Percentiles rank a stretch among this genome's conserved stretches.
These are phyloP conservation scores for Thalassia testudinum DNA, from an alignment of 116 monocot species.

Conservation along the genomic window DNA sequence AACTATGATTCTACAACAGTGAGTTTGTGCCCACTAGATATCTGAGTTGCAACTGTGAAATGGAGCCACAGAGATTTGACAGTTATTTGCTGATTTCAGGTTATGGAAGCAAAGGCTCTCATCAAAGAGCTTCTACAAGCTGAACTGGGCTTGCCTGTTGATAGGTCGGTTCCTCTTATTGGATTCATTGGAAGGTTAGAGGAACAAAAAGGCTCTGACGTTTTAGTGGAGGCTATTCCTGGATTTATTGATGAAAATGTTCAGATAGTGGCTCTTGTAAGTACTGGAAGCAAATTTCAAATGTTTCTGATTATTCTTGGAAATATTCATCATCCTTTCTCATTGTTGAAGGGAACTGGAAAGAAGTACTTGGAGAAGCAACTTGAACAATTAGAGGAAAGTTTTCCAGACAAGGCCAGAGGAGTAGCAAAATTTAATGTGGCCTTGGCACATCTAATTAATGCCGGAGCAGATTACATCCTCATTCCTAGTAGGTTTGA, in stretches of 20 bases:
- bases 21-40: not conserved
- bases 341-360: constrained; percentile 62
- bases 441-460: constrained; percentile 54
- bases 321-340: not conserved
- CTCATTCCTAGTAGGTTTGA: constrained; percentile 72
- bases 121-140: constrained; percentile 91
- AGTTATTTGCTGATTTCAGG: constrained; percentile 18
- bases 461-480: constrained; percentile 64
- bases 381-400: constrained; percentile 32
- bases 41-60: not conserved
- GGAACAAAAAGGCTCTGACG: constrained; percentile 94
- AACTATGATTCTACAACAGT: constrained; percentile 76
- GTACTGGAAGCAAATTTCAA: constrained; percentile 2
- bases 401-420: constrained; percentile 57
- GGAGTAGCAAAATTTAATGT: constrained; percentile 75
- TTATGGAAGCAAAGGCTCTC: constrained; percentile 54
- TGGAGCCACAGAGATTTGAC: not conserved
- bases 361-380: constrained; percentile 80
- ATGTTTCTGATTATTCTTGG: not conserved
- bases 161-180: constrained; percentile 41
- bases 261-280: constrained; percentile 81
- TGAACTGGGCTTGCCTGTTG: constrained; percentile 70
- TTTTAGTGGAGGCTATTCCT: constrained; percentile 74
- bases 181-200: constrained; percentile 84
- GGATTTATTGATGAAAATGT: constrained; percentile 58